Conservation (phyloP, 495 filamentous ascomycete species). For the Terfezia claveryi region DNA sequence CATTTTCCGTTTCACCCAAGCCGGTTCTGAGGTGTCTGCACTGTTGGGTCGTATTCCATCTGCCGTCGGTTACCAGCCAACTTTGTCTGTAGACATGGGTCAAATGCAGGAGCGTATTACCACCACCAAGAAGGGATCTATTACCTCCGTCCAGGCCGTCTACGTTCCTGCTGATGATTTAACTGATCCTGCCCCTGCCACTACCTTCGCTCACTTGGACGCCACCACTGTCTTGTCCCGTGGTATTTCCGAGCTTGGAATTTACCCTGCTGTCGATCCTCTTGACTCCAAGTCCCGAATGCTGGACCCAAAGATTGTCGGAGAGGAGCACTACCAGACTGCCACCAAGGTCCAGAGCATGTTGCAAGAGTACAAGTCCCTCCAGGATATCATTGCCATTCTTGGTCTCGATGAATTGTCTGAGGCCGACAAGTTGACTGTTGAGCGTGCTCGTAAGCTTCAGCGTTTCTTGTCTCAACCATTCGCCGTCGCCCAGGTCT, state of each 20-base stretch:
- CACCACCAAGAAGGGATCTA: conserved; percentile 97
- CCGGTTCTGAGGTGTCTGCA: conserved; percentile 99
- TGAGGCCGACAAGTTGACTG: conserved; percentile 95
- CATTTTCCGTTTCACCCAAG: conserved; percentile 99
- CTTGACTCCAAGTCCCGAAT: conserved; percentile 99
- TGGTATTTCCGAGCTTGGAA: conserved; percentile 99
- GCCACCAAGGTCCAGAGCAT: conserved; percentile 93
- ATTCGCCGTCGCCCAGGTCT: conserved; percentile 79
- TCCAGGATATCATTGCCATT: conserved; percentile 99
- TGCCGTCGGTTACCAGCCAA: conserved; percentile 99
- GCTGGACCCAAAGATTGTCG: conserved; percentile 95
- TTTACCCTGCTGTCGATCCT: conserved; percentile 98
- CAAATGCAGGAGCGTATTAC: conserved; percentile 99
- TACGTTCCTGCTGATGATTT: conserved; percentile 99
- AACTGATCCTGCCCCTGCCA: conserved; percentile 98
- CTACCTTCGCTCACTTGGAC: conserved; percentile 99
- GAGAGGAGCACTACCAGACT: conserved; percentile 89
- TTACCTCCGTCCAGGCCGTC: conserved; percentile 99
- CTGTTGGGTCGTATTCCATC: conserved; percentile 98
- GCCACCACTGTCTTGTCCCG: conserved; percentile 99
- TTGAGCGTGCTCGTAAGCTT: conserved; percentile 98
- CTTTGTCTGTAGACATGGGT: conserved; percentile 99
- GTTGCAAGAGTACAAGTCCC: conserved; percentile 99
- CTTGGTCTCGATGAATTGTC: conserved; percentile 99
- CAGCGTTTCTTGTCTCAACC: conserved; percentile 99